Conservation (phyloP, 2,329 filamentous ascomycete species). For the Stenocarpella maydis region DNA sequence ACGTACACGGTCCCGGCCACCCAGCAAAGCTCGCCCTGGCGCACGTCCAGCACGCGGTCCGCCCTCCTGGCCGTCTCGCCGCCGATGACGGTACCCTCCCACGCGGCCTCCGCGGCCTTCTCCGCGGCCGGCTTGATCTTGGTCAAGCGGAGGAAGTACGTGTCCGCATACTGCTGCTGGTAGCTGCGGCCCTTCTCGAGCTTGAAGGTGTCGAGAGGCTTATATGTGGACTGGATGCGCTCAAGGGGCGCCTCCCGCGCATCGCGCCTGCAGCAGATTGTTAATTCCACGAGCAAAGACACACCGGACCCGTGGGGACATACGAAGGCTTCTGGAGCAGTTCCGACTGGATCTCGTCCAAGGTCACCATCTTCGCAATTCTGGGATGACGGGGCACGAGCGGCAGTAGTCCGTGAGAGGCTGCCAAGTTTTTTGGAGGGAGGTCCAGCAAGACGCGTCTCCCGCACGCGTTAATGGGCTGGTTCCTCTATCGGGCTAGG, state of each 20-base stretch:
- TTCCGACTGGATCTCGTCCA: conserved; percentile 53
- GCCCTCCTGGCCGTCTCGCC: conserved; percentile 78
- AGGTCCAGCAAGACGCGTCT: conserved; percentile 33
- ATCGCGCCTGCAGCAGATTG: conserved; percentile 44
- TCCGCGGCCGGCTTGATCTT: conserved; percentile 88
- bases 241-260: conserved; percentile 51
- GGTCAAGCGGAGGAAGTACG: conserved; percentile 93
- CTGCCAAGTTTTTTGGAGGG: not conserved
- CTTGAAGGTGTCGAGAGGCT: conserved; percentile 76
- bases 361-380: conserved; percentile 50
- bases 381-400: conserved; percentile 23
- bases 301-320: conserved; percentile 37
- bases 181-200: conserved; percentile 80
- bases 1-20: conserved; percentile 94
- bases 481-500: not conserved
- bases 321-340: conserved; percentile 61
- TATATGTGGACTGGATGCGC: conserved; percentile 68
- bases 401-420: not conserved
- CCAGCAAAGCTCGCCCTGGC: conserved; percentile 96
- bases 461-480: conserved; percentile 28
- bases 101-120: conserved; percentile 74
- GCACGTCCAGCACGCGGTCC: conserved; percentile 91
- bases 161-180: conserved; percentile 94
- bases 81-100: conserved; percentile 80
- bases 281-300: conserved; percentile 33